Percentiles rank a stretch among this genome's conserved stretches.
phyloP scores from a whole-genome alignment of 805 yeast genomes.

The Isabelozyma gotoi region DNA sequence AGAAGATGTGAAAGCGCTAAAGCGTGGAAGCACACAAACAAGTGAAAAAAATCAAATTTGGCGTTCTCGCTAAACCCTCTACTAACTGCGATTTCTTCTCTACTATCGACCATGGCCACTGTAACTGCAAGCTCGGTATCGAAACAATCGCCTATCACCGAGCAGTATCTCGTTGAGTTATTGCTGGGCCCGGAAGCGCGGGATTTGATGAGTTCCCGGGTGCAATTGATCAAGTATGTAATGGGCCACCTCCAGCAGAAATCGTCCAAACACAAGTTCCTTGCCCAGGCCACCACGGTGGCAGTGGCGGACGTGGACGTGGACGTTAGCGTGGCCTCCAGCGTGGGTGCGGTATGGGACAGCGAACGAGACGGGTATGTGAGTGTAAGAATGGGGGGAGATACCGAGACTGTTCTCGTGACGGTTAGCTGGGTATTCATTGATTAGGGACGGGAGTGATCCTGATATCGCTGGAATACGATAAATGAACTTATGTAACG shows the following conservation, averaged over 20 bases:
- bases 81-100: too few relatives aligned
- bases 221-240: conserved; percentile 26
- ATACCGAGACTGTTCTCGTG: conserved; percentile 6
- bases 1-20: too few relatives aligned
- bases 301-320: conserved; percentile 12
- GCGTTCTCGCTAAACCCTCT: too few relatives aligned
- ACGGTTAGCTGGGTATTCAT: conserved; percentile 4
- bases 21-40: too few relatives aligned
- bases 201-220: conserved; percentile 8
- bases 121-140: conserved; percentile 9
- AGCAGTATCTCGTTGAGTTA: conserved; percentile 11
- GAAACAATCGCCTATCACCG: conserved; percentile 19
- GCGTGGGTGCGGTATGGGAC: conserved; percentile 60
- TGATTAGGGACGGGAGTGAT: background rate
- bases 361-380: conserved; percentile 53
- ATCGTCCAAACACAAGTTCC: conserved; percentile 58
- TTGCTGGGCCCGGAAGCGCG: conserved; percentile 4
- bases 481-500: too few relatives aligned
- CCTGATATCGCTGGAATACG: too few relatives aligned
- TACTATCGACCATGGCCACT: background rate
- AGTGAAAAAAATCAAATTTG: too few relatives aligned
- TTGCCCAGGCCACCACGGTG: conserved; percentile 45
- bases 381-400: conserved; percentile 27
- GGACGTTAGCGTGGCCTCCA: conserved; percentile 27
- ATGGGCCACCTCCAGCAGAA: conserved; percentile 36